phyloP scores from a whole-genome alignment of 148 eudicot genomes.

The Polygonum aviculare region DNA sequence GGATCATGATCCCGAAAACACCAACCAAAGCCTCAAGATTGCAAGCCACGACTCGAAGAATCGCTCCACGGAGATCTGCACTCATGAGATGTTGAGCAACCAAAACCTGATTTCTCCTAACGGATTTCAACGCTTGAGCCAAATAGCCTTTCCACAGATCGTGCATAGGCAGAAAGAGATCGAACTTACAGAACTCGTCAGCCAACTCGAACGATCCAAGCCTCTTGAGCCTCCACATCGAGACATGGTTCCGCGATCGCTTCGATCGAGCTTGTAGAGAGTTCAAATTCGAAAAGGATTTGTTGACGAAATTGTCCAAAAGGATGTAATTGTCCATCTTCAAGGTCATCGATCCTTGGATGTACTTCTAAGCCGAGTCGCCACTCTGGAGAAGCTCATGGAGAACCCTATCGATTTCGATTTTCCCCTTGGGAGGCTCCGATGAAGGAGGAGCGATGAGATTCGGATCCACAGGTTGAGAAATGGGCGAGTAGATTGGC shows the following conservation, averaged over 20 bases:
- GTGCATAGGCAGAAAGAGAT: conserved; percentile 10
- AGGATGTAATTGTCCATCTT: conserved; percentile 61
- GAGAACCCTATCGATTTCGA: conserved; percentile 34
- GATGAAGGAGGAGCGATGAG: conserved; percentile 37
- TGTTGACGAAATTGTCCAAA: conserved; percentile 56
- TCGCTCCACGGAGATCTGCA: conserved; percentile 86
- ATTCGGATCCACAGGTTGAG: conserved; percentile 61
- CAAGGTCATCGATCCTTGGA: conserved; percentile 53
- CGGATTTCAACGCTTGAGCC: not conserved
- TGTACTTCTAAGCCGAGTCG: conserved; percentile 76
- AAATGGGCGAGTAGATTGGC: conserved; percentile 53
- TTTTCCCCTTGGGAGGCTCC: conserved; percentile 33
- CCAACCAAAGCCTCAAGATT: conserved; percentile 40
- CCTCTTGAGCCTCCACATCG: conserved; percentile 62
- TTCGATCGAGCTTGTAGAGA: conserved; percentile 47
- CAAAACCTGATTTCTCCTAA: conserved; percentile 46
- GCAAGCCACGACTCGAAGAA: conserved; percentile 64
- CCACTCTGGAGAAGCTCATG: conserved; percentile 74
- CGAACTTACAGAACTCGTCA: conserved; percentile 39
- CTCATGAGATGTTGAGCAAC: conserved; percentile 53
- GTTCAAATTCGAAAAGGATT: conserved; percentile 23
- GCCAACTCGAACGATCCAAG: conserved; percentile 52
- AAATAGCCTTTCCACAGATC: conserved; percentile 10
- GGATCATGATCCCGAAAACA: conserved; percentile 63
- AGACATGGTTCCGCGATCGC: conserved; percentile 77